These are phyloP conservation scores for Pichia thaimueangensis DNA, from an alignment of 805 yeast species.

Conservation along the genomic window DNA sequence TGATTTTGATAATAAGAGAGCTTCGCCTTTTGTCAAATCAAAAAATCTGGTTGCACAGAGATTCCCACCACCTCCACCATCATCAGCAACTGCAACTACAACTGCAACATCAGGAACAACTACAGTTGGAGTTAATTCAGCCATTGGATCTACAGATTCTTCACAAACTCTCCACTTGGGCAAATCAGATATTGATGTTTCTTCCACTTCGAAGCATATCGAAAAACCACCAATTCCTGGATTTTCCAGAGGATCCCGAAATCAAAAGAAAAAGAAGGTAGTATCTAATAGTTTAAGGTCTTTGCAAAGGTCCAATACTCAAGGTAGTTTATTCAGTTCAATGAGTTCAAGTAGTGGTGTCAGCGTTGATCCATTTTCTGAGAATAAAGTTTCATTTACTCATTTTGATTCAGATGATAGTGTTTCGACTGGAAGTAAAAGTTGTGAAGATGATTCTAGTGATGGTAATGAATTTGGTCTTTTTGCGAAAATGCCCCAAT, in stretches of 20 bases:
- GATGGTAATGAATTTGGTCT: constrained; percentile 12
- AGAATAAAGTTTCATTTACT: constrained; percentile 67
- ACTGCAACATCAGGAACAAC: background rate
- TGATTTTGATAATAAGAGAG: constrained; percentile 73
- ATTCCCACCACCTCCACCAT: constrained; percentile 30
- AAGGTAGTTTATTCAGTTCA: constrained; percentile 10
- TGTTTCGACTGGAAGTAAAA: constrained; percentile 1
- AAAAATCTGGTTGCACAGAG: constrained; percentile 39
- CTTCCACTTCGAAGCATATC: background rate
- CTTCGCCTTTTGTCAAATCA: constrained; percentile 55
- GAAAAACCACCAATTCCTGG: constrained; percentile 8
- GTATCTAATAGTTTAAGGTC: constrained; percentile 7
- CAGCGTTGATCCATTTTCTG: constrained; percentile 50
- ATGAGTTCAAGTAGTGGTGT: constrained; percentile 11
- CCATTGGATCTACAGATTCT: background rate
- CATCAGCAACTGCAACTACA: constrained; percentile 13
- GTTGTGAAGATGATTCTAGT: background rate
- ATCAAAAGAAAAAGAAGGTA: constrained; percentile 1
- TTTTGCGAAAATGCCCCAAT: constrained; percentile 76
- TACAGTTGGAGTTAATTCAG: no score
- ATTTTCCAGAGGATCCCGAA: background rate
- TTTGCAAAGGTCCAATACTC: constrained; percentile 13
- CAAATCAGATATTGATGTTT: background rate
- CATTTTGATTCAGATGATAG: constrained; percentile 3
- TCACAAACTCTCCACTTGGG: background rate